phyloP scores from a whole-genome alignment of 306 rosid genomes.

The Quercus gilva region DNA sequence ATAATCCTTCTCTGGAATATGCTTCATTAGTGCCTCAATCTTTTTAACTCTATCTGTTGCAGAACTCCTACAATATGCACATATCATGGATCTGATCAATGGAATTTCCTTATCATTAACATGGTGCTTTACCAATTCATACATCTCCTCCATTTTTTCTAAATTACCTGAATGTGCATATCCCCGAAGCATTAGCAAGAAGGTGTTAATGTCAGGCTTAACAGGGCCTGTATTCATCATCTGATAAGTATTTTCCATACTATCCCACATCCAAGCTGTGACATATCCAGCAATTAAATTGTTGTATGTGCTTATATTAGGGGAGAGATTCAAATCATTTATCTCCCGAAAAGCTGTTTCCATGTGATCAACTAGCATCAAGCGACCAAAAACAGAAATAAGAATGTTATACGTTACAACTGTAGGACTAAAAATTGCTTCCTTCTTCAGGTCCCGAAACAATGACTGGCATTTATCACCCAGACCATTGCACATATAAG shows the following conservation, averaged over 20 bases:
- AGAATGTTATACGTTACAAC: constrained; percentile 50
- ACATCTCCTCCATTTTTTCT: constrained; percentile 70
- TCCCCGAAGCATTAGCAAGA: constrained; percentile 74
- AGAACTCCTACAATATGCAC: constrained; percentile 77
- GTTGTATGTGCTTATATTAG: constrained; percentile 60
- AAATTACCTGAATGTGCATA: constrained; percentile 63
- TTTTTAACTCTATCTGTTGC: constrained; percentile 45
- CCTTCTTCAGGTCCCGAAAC: constrained; percentile 59
- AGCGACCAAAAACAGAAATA: constrained; percentile 53
- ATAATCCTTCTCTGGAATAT: constrained; percentile 61
- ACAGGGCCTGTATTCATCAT: constrained; percentile 43
- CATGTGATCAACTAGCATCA: constrained; percentile 72
- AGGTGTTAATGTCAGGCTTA: constrained; percentile 46
- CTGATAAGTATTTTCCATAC: constrained; percentile 61
- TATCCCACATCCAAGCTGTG: constrained; percentile 82
- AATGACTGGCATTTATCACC: constrained; percentile 51
- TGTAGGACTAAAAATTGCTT: constrained; percentile 41
- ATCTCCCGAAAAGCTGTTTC: constrained; percentile 58
- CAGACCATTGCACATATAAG: constrained; percentile 61
- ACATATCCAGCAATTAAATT: constrained; percentile 63
- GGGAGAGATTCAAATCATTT: constrained; percentile 28
- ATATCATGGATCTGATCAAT: constrained; percentile 68
- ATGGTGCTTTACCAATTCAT: constrained; percentile 46
- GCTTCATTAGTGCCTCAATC: constrained; percentile 47
- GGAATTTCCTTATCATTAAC: constrained; percentile 30